Evolutionary conservation across 2,329 filamentous ascomycete species (phyloP), one percentile per base, ranked within the genome.

Genomic region (Colletotrichum somersetense): DNA sequence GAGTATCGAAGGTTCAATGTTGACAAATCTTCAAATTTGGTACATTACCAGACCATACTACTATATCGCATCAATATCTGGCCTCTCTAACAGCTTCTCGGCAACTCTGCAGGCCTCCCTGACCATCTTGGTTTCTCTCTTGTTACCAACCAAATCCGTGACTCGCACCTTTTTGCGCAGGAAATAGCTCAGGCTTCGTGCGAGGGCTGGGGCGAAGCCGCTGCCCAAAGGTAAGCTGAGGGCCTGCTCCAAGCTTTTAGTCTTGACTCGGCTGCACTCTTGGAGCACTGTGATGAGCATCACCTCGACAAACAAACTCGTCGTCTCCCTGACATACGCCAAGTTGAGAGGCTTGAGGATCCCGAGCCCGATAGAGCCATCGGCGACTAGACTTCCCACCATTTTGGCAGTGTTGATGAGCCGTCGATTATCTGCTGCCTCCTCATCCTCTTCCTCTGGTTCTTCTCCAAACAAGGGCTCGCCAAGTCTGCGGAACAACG

Each of bases 401-500:
- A 90, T 83, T 74, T 83, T 87, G 14, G 87, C 88, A 57, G 87
- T 83, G 71, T 89, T 88, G 68, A 85, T 82, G 6, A 89, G 77
- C 40, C 87, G 85, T 20, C 83, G 81, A 71, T 86, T 80, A 38
- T 90, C 89, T 74, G 84, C 81, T 16, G 81, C 80, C 67, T 85
- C 81, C 56, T 83, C 82, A 3, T 84, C 83, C 18, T 88, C 88
- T 2, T 90, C 88, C 7, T 91, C 89, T 3, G 86, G 85, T 20
- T 87, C 88, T 50, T 91, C 90, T 7, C 89, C 91, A 56, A 93
- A 92, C 46, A 93, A 88, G 2, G 88, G 89, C 81, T 97, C 95
- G n/a, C 95, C 96, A 81, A 98, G 89, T 46, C 90, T 88, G 77
- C 92, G 91, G 81, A 98, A 97, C 12, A 96, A 86, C 76, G 93